A percentile compares a stretch with the other conserved stretches of the same genome.
phyloP scores from a whole-genome alignment of 2,329 filamentous ascomycete genomes.

The Chrysosphaeria jannelii region DNA sequence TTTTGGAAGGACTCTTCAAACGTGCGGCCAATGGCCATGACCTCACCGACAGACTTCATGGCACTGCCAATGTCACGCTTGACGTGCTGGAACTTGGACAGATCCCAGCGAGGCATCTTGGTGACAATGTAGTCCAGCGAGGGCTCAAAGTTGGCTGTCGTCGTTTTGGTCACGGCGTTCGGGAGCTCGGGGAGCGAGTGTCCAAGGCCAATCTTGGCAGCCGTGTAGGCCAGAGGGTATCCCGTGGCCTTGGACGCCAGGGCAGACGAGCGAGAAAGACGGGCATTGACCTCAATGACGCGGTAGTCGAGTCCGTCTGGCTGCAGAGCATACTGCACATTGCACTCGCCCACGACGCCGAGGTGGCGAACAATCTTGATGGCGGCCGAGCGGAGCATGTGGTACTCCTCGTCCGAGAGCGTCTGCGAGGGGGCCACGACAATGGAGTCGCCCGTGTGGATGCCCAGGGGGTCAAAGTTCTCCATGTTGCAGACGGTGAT shows the following conservation, averaged over 20 bases:
- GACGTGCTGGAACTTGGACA: constrained; percentile 97
- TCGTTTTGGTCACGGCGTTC: constrained; percentile 95
- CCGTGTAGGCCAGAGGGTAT: constrained; percentile 89
- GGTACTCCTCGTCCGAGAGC: constrained; percentile 91
- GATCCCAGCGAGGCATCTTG: constrained; percentile 95
- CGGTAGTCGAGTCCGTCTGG: constrained; percentile 93
- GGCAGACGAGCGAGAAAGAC: constrained; percentile 88
- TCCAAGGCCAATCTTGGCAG: constrained; percentile 90
- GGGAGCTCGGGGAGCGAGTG: constrained; percentile 86
- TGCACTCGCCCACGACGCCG: constrained; percentile 93
- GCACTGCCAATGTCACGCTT: constrained; percentile 90
- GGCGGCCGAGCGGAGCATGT: constrained; percentile 91
- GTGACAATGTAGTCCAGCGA: constrained; percentile 94
- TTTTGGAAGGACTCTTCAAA: constrained; percentile 99
- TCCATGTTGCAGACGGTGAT: constrained; percentile 99
- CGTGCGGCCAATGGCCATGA: constrained; percentile 95
- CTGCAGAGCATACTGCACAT: constrained; percentile 91
- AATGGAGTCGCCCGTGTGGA: constrained; percentile 95
- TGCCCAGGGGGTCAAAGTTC: constrained; percentile 92
- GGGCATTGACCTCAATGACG: constrained; percentile 96
- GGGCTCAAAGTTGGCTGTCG: constrained; percentile 94
- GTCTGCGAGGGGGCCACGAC: constrained; percentile 94
- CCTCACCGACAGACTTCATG: constrained; percentile 98
- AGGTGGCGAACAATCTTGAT: constrained; percentile 97
- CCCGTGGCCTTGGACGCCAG: constrained; percentile 94